A percentile compares a stretch with the other conserved stretches of the same genome.
Evolutionary conservation across 306 rosid genomes (phyloP).

Genomic region (Gastrolobium villosum): DNA sequence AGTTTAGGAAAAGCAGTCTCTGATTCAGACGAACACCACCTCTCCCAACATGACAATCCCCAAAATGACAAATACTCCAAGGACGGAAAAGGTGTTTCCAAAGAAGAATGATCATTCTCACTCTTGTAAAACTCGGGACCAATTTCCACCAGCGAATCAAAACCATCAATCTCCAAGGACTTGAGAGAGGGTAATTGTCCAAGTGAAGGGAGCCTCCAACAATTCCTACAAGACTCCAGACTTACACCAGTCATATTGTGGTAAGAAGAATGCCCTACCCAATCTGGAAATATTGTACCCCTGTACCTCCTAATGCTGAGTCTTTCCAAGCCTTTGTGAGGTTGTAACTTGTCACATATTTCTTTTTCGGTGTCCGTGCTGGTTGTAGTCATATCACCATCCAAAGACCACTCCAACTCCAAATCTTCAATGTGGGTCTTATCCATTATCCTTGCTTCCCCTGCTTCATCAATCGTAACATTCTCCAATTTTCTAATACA

Average conservation of each 20-base stretch:
- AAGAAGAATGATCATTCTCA: background rate
- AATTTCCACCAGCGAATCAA: background rate
- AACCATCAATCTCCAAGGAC: background rate
- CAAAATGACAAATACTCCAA: fast-evolving
- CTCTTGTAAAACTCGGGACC: conserved; percentile 13
- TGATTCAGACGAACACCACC: conserved; percentile 20
- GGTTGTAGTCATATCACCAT: background rate
- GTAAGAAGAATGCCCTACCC: conserved; percentile 35
- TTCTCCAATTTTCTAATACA: background rate
- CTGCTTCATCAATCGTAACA: background rate
- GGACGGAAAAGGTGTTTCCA: conserved; percentile 8
- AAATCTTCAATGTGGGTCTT: background rate
- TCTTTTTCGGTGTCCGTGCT: background rate
- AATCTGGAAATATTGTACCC: conserved; percentile 7
- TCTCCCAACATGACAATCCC: background rate
- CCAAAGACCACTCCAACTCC: background rate
- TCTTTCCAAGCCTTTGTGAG: background rate
- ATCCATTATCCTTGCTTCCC: conserved; percentile 1
- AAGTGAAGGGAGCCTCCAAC: conserved; percentile 34
- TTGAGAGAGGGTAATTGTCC: conserved; percentile 30
- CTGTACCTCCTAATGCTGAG: background rate
- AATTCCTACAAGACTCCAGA: background rate
- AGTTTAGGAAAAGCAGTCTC: conserved; percentile 35
- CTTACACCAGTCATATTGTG: background rate
- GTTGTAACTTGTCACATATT: conserved; percentile 10